A percentile compares a stretch with the other conserved stretches of the same genome.
Evolutionary conservation across 1,284 basidiomycete species (phyloP).

Genomic region (Puccinia coronata): DNA sequence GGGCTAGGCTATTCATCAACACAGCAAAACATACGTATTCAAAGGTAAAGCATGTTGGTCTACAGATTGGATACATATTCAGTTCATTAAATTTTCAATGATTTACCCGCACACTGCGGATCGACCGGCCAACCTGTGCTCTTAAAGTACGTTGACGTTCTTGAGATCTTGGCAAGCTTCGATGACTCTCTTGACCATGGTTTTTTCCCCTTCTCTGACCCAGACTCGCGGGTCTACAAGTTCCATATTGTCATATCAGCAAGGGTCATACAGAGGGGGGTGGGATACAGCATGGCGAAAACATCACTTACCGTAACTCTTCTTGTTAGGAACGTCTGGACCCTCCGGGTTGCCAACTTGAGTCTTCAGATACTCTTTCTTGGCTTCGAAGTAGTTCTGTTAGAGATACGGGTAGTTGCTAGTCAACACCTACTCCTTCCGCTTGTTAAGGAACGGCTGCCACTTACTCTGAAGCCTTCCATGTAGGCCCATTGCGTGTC

Average conservation of each 20-base stretch:
- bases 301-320: slow-evolving; percentile 60
- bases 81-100: background rate
- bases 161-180: slow-evolving; percentile 82
- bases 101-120: background rate
- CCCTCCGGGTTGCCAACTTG: slow-evolving; percentile 90
- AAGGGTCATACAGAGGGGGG: slow-evolving; percentile 61
- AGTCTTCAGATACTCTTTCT: slow-evolving; percentile 78
- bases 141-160: slow-evolving; percentile 43
- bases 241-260: slow-evolving; percentile 64
- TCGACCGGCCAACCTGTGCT: background rate
- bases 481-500: slow-evolving; percentile 94
- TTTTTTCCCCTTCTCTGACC: slow-evolving; percentile 99
- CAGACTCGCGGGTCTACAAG: slow-evolving; percentile 70
- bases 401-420: background rate
- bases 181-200: slow-evolving; percentile 80
- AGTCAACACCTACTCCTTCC: background rate
- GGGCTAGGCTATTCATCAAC: background rate
- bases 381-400: slow-evolving; percentile 77
- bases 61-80: slow-evolving; percentile 19
- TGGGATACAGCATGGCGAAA: background rate
- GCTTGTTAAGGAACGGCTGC: background rate
- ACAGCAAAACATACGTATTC: background rate
- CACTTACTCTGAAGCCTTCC: slow-evolving; percentile 66
- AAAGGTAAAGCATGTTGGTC: background rate
- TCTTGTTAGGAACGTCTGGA: slow-evolving; percentile 95